These are phyloP conservation scores for Asterophora parasitica DNA, from an alignment of 768 basidiomycete species.

Conservation along the genomic window DNA sequence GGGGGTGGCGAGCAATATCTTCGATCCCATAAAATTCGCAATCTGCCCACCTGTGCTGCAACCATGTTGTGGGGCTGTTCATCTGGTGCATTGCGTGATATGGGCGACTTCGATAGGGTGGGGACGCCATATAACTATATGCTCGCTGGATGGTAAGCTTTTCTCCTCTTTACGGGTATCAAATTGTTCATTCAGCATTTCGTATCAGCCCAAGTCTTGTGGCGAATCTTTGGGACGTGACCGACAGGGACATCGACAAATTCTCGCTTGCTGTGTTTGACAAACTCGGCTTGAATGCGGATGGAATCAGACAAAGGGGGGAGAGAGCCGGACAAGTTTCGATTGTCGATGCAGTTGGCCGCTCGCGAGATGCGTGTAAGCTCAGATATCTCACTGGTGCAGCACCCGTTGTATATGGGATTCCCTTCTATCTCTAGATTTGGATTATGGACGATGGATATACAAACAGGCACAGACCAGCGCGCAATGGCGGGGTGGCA, in stretches of 20 bases:
- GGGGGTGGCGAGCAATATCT: slow-evolving; percentile 95
- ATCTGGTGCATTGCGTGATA: slow-evolving; percentile 79
- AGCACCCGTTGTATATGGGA: slow-evolving; percentile 91
- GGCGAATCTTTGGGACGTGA: slow-evolving; percentile 98
- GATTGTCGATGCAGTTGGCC: slow-evolving; percentile 72
- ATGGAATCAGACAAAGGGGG: slow-evolving; percentile 22
- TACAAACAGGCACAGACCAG: too few relatives aligned
- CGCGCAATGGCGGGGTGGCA: too few relatives aligned
- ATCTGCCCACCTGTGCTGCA: slow-evolving; percentile 80
- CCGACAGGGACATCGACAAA: slow-evolving; percentile 95
- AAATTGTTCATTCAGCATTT: not conserved
- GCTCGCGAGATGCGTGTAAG: slow-evolving; percentile 78
- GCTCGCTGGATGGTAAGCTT: slow-evolving; percentile 89
- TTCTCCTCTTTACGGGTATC: not conserved
- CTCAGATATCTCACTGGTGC: slow-evolving; percentile 92
- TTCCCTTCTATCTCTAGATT: slow-evolving; percentile 76
- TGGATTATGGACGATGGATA: too few relatives aligned
- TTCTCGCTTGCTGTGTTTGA: slow-evolving; percentile 83
- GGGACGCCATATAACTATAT: slow-evolving; percentile 96
- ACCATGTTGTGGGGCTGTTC: slow-evolving; percentile 99
- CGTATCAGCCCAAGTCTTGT: slow-evolving; percentile 76
- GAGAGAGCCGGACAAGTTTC: slow-evolving; percentile 30
- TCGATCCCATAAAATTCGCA: slow-evolving; percentile 79
- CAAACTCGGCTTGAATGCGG: slow-evolving; percentile 48
- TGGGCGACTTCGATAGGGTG: slow-evolving; percentile 90